Conservation (phyloP, 805 yeast genomes). For the Candida andamanensis region DNA sequence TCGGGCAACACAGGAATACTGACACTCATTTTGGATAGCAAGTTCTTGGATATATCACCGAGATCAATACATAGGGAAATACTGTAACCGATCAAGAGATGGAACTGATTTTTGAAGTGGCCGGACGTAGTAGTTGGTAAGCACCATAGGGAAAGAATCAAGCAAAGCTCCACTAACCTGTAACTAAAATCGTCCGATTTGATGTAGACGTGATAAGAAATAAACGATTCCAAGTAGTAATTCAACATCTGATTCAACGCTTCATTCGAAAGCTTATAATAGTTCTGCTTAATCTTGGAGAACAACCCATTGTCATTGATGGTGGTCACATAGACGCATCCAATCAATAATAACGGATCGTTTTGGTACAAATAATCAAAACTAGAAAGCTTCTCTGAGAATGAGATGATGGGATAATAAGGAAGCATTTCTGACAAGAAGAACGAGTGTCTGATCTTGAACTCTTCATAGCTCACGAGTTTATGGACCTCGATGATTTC, state of each 20-base stretch:
- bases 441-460: constrained; percentile 25
- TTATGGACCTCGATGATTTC: constrained; percentile 32
- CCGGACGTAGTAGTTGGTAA: constrained; percentile 50
- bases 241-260: constrained; percentile 37
- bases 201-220: constrained; percentile 41
- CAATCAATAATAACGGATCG: constrained; percentile 39
- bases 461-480: constrained; percentile 29
- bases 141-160: constrained; percentile 48
- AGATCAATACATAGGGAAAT: constrained; percentile 47
- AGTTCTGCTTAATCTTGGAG: constrained; percentile 8
- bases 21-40: constrained; percentile 1
- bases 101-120: constrained; percentile 49
- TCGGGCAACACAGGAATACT: constrained; percentile 18
- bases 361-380: constrained; percentile 38
- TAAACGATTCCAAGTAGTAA: constrained; percentile 41
- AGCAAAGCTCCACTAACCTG: constrained; percentile 37
- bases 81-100: constrained; percentile 40
- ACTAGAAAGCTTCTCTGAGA: constrained; percentile 29
- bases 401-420: constrained; percentile 46
- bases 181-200: constrained; percentile 39
- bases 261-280: constrained; percentile 17
- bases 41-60: constrained; percentile 26
- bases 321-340: constrained; percentile 44
- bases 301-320: constrained; percentile 32
- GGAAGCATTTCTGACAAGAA: constrained; percentile 37